A percentile compares a stretch with the other conserved stretches of the same genome.
phyloP scores from a whole-genome alignment of 805 yeast species.

The Torulaspora maleeae region DNA sequence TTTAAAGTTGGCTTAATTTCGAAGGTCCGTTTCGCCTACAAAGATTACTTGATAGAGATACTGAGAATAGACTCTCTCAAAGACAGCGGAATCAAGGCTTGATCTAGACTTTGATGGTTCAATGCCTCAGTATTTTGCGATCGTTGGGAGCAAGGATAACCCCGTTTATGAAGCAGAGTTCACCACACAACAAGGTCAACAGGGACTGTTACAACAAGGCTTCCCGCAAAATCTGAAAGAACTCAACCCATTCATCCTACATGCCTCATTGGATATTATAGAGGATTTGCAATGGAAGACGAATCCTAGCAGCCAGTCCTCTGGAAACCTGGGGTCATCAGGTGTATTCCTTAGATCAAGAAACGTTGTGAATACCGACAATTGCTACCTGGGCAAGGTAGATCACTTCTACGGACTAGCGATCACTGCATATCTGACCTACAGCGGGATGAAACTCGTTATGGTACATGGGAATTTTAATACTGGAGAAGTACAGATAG shows the following conservation, averaged over 20 bases:
- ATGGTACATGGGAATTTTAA: constrained; percentile 55
- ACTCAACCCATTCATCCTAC: constrained; percentile 80
- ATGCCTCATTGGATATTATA: constrained; percentile 84
- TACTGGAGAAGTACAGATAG: constrained; percentile 29
- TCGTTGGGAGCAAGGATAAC: constrained; percentile 79
- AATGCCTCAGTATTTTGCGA: constrained; percentile 84
- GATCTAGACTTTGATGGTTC: background rate
- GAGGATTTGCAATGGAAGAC: constrained; percentile 85
- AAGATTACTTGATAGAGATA: too few species aligned
- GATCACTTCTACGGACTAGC: constrained; percentile 81
- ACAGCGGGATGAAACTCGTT: constrained; percentile 78
- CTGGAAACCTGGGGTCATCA: constrained; percentile 8
- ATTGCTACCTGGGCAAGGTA: constrained; percentile 61
- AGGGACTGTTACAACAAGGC: constrained; percentile 57
- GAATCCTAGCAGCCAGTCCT: constrained; percentile 34
- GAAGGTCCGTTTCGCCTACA: background rate
- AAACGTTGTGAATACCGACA: constrained; percentile 22
- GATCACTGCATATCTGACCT: constrained; percentile 82
- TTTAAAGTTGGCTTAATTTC: background rate
- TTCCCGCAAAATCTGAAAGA: constrained; percentile 71
- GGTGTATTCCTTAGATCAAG: constrained; percentile 30
- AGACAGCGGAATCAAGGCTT: background rate
- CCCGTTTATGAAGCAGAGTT: constrained; percentile 87
- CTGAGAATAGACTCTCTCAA: too few species aligned
- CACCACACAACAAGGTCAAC: constrained; percentile 41